Evolutionary conservation across 805 yeast genomes (phyloP).

Genomic region (Hanseniaspora thailandica): DNA sequence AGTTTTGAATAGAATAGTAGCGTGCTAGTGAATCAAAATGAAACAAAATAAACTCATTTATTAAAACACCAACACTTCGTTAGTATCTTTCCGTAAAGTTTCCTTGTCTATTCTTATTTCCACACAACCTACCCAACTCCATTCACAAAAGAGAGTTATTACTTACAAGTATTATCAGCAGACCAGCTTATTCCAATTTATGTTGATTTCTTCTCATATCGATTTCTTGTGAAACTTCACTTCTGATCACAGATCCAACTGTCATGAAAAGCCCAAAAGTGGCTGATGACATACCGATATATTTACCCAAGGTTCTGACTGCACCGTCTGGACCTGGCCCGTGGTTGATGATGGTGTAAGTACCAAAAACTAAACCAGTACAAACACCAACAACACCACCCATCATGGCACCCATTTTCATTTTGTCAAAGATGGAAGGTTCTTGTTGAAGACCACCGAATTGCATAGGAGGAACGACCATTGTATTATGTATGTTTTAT

Average conservation of each 20-base stretch:
- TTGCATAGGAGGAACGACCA: slow-evolving; percentile 44
- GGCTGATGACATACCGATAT: slow-evolving; percentile 91
- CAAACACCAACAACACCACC: slow-evolving; percentile 79
- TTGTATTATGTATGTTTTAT: background rate
- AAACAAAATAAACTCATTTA: too few relatives aligned
- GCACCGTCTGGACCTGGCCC: slow-evolving; percentile 99
- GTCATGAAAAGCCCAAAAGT: slow-evolving; percentile 96
- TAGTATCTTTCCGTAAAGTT: too few relatives aligned
- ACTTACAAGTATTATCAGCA: too few relatives aligned
- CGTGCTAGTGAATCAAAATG: too few relatives aligned
- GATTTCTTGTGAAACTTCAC: slow-evolving; percentile 38
- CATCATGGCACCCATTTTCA: slow-evolving; percentile 98
- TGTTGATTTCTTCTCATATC: slow-evolving; percentile 17
- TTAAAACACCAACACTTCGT: too few relatives aligned
- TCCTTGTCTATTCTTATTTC: too few relatives aligned
- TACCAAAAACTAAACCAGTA: slow-evolving; percentile 90
- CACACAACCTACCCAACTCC: too few relatives aligned
- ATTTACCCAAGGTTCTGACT: slow-evolving; percentile 91
- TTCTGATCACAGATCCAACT: slow-evolving; percentile 82
- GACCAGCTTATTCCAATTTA: slow-evolving; percentile 5
- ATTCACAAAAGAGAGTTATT: too few relatives aligned
- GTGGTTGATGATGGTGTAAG: slow-evolving; percentile 74
- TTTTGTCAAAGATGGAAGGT: slow-evolving; percentile 86
- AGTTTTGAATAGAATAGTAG: too few relatives aligned
- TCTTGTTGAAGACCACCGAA: slow-evolving; percentile 50